Conservation (phyloP, 441 rosid genomes). For the Melianthus villosus region DNA sequence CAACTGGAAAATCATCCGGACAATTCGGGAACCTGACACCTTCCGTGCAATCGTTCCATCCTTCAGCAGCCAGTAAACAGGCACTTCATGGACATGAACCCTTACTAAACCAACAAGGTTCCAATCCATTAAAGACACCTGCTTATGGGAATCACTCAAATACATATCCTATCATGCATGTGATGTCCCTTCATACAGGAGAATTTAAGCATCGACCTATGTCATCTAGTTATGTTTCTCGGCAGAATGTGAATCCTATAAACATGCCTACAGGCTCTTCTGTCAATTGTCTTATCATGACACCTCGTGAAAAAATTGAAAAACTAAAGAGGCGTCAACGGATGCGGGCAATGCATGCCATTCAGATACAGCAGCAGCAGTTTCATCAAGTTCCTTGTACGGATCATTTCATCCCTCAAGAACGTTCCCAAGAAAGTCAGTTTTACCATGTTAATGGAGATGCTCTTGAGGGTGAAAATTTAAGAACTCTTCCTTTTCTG, state of each 20-base stretch:
- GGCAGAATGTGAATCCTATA: conserved; percentile 20
- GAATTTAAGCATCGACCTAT: conserved; percentile 32
- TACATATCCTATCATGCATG: conserved; percentile 42
- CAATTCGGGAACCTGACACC: conserved; percentile 31
- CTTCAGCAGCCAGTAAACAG: conserved; percentile 29
- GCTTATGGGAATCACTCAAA: conserved; percentile 33
- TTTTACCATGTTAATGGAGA: conserved; percentile 29
- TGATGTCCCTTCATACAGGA: conserved; percentile 30
- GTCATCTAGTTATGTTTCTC: conserved; percentile 37
- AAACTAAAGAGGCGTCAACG: conserved; percentile 82
- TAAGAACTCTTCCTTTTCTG: conserved; percentile 27
- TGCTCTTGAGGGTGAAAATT: conserved; percentile 27
- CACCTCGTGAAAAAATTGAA: conserved; percentile 83
- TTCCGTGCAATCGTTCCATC: conserved; percentile 19
- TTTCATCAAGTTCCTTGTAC: conserved; percentile 29
- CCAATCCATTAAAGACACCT: conserved; percentile 30
- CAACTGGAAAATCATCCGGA: conserved; percentile 23
- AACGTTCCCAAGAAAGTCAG: conserved; percentile 28
- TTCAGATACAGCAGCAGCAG: conserved; percentile 74
- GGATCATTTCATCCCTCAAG: conserved; percentile 27
- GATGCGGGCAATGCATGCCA: conserved; percentile 94
- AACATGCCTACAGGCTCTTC: conserved; percentile 27
- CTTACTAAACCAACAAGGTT: conserved; percentile 31
- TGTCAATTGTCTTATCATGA: conserved; percentile 49
- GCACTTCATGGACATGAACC: conserved; percentile 39